phyloP scores from a whole-genome alignment of 2,329 filamentous ascomycete species.

The Talaromyces amestolkiae region DNA sequence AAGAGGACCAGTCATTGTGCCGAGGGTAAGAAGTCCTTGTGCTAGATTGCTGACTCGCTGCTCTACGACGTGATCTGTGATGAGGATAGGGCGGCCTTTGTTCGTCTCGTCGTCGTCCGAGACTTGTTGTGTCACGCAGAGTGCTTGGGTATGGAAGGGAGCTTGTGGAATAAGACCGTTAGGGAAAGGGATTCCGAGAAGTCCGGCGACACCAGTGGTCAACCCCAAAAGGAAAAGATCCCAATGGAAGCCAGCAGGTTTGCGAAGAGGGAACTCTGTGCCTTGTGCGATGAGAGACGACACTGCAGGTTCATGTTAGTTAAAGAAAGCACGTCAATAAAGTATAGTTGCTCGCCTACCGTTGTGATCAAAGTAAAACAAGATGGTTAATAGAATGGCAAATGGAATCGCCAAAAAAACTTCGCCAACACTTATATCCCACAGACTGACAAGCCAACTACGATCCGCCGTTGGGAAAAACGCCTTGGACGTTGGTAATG shows the following conservation, averaged over 20 bases:
- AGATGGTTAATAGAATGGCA: conserved; percentile 73
- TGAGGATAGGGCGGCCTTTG: conserved; percentile 59
- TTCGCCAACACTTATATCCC: conserved; percentile 69
- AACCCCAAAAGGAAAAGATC: conserved; percentile 77
- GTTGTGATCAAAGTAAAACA: conserved; percentile 91
- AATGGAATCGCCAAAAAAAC: conserved; percentile 86
- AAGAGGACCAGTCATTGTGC: conserved; percentile 74
- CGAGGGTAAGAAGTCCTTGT: conserved; percentile 73
- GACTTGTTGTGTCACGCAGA: conserved; percentile 65
- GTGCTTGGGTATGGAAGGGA: conserved; percentile 74
- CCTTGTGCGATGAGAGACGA: conserved; percentile 80
- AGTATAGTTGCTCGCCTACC: conserved; percentile 47
- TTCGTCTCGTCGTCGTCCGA: conserved; percentile 57
- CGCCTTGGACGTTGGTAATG: conserved; percentile 70
- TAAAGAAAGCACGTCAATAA: neutral
- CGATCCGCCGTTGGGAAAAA: conserved; percentile 75
- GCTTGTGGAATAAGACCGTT: conserved; percentile 83
- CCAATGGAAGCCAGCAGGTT: conserved; percentile 83
- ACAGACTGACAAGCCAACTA: conserved; percentile 76
- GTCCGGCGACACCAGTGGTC: conserved; percentile 71
- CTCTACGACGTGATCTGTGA: conserved; percentile 63
- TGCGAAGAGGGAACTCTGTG: conserved; percentile 75
- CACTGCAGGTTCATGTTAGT: conserved; percentile 48
- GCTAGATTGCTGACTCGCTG: conserved; percentile 76
- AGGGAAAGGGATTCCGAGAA: conserved; percentile 75